These are phyloP conservation scores for Diaporthe batatas DNA, from an alignment of 2,329 filamentous ascomycete species.

Conservation along the genomic window DNA sequence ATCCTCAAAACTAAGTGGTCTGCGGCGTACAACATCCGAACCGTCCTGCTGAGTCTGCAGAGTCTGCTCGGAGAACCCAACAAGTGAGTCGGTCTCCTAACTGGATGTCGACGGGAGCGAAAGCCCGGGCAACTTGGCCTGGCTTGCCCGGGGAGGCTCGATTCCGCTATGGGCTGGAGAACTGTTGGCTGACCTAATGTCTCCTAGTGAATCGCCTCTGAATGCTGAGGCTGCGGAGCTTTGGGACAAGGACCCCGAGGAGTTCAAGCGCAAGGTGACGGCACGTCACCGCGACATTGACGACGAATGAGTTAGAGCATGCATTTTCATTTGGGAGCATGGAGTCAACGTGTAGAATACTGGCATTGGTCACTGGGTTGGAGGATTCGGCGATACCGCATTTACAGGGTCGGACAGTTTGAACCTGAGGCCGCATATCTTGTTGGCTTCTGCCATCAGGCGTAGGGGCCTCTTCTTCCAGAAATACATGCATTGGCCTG, in stretches of 20 bases:
- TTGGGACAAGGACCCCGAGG: constrained; percentile 89
- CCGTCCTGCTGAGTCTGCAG: constrained; percentile 91
- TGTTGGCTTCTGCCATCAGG: constrained; percentile 35
- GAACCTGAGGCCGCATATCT: constrained; percentile 20
- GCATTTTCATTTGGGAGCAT: constrained; percentile 43
- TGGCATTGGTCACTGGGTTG: constrained; percentile 38
- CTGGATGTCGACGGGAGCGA: neutral
- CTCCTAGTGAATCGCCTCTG: constrained; percentile 85
- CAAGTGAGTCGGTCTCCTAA: constrained; percentile 75
- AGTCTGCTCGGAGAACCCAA: constrained; percentile 97
- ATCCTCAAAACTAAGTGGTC: constrained; percentile 99
- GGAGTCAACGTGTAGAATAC: constrained; percentile 40
- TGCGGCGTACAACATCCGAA: constrained; percentile 96
- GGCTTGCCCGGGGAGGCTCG: neutral
- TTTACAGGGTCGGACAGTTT: constrained; percentile 37
- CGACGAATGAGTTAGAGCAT: constrained; percentile 63
- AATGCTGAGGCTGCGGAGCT: constrained; percentile 97
- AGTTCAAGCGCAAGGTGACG: constrained; percentile 85
- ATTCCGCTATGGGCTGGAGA: neutral
- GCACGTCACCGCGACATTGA: constrained; percentile 74
- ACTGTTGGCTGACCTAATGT: constrained; percentile 20
- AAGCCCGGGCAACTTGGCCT: neutral
- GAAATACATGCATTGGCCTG: constrained; percentile 32
- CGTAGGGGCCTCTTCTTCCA: constrained; percentile 31
- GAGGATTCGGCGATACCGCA: constrained; percentile 35